Conservation (phyloP, 306 rosid species). For the Boehmeria nivea region DNA sequence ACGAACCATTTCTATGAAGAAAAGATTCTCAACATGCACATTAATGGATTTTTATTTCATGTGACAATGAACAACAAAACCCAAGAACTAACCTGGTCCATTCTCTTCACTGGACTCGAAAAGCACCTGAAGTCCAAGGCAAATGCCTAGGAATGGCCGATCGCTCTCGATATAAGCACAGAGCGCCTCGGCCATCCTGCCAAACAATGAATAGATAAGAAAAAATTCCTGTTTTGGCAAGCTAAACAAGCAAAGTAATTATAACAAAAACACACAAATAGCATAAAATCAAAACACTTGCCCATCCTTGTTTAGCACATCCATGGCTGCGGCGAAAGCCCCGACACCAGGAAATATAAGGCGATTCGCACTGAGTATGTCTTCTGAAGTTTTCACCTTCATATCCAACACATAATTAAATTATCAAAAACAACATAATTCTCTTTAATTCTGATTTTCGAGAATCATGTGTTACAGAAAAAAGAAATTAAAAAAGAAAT, state of each 20-base stretch:
- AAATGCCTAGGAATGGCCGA: constrained; percentile 87
- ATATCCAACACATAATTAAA: constrained; percentile 15
- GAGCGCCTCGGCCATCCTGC: constrained; percentile 89
- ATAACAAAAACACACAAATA: background rate
- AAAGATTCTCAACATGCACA: too few relatives aligned
- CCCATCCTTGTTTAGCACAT: constrained; percentile 77
- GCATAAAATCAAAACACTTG: constrained; percentile 9
- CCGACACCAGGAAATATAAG: constrained; percentile 93
- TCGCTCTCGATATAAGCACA: constrained; percentile 73
- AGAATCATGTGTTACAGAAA: too few relatives aligned
- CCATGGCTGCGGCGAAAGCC: constrained; percentile 92
- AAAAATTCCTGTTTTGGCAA: background rate
- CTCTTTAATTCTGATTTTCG: too few relatives aligned
- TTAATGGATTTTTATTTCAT: background rate
- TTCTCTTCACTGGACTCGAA: constrained; percentile 93
- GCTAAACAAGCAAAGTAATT: constrained; percentile 6
- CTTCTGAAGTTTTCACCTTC: constrained; percentile 81
- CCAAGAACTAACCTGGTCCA: constrained; percentile 60
- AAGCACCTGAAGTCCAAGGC: constrained; percentile 97
- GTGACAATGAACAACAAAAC: background rate
- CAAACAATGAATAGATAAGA: constrained; percentile 11
- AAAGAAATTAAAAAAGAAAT: background rate
- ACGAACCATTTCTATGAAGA: too few relatives aligned
- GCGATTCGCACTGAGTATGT: constrained; percentile 69
- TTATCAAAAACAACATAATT: background rate